phyloP scores from a whole-genome alignment of 1,284 basidiomycete genomes.

The Sporisorium exsertum region DNA sequence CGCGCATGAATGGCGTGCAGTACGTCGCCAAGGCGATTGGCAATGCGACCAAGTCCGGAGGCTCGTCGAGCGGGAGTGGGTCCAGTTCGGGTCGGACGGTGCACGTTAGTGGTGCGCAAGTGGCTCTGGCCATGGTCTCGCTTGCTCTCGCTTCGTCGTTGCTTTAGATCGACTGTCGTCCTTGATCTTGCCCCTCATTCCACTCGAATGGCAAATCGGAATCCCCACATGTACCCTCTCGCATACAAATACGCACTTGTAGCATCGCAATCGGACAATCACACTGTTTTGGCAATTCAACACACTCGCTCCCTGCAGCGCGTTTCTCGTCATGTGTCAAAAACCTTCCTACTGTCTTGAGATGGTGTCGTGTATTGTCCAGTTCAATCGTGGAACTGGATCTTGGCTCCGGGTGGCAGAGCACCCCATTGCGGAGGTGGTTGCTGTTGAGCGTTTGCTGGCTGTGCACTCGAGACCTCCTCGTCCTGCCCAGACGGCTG shows the following conservation, averaged over 20 bases:
- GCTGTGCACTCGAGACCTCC: not conserved
- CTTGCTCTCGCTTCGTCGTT: slow-evolving; percentile 14
- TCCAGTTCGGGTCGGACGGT: slow-evolving; percentile 17
- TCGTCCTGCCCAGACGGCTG: slow-evolving; percentile 8
- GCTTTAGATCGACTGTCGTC: not conserved
- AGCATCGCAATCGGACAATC: not conserved
- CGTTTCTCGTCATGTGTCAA: not conserved
- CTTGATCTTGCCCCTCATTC: too few relatives aligned
- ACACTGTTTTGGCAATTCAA: not conserved
- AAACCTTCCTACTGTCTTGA: not conserved
- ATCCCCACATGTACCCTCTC: too few relatives aligned
- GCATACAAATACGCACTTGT: too few relatives aligned
- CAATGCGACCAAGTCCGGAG: slow-evolving; percentile 21
- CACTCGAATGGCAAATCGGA: too few relatives aligned
- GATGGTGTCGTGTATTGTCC: not conserved
- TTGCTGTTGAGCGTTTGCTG: slow-evolving; percentile 12
- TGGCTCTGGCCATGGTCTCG: not conserved
- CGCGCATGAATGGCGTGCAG: slow-evolving; percentile 66
- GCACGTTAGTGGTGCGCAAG: not conserved
- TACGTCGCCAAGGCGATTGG: slow-evolving; percentile 58
- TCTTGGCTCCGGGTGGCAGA: slow-evolving; percentile 56
- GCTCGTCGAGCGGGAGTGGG: slow-evolving; percentile 5
- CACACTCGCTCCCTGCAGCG: not conserved
- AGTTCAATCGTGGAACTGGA: slow-evolving; percentile 49
- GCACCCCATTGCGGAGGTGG: slow-evolving; percentile 57